These are phyloP conservation scores for Mortierella sp. DNA, from an alignment of 371 early-diverging fungal species.

Conservation along the genomic window DNA sequence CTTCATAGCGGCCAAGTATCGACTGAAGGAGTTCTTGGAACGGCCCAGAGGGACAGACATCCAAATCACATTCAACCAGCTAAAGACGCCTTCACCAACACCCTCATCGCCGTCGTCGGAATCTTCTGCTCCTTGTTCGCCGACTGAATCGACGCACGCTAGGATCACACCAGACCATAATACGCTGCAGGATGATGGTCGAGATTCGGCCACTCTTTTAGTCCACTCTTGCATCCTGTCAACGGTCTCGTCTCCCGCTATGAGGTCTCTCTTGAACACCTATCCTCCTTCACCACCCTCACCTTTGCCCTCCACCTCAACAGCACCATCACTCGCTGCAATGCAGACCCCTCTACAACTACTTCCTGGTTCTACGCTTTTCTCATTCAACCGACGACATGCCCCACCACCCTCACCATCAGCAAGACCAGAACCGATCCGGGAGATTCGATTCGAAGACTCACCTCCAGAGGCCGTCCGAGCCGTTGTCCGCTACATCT, in stretches of 20 bases:
- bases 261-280: conserved; percentile 25
- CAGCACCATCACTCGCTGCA: not conserved
- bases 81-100: not conserved
- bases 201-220: not conserved
- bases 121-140: not conserved
- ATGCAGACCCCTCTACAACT: too few relatives aligned
- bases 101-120: not conserved
- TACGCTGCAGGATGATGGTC: not conserved
- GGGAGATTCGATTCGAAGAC: conserved; percentile 44
- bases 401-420: not conserved
- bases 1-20: conserved; percentile 13
- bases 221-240: conserved; percentile 41
- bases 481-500: conserved; percentile 37
- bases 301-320: not conserved
- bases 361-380: too few relatives aligned
- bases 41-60: conserved; percentile 15
- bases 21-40: conserved; percentile 18
- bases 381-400: too few relatives aligned
- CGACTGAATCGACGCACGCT: not conserved
- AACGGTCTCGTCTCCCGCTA: conserved; percentile 11
- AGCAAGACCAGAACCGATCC: not conserved
- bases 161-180: not conserved
- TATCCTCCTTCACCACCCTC: not conserved
- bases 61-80: conserved; percentile 17
- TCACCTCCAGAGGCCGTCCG: conserved; percentile 30